These are phyloP conservation scores for Botryotinia narcissicola DNA, from an alignment of 2,329 filamentous ascomycete species.

Conservation along the genomic window DNA sequence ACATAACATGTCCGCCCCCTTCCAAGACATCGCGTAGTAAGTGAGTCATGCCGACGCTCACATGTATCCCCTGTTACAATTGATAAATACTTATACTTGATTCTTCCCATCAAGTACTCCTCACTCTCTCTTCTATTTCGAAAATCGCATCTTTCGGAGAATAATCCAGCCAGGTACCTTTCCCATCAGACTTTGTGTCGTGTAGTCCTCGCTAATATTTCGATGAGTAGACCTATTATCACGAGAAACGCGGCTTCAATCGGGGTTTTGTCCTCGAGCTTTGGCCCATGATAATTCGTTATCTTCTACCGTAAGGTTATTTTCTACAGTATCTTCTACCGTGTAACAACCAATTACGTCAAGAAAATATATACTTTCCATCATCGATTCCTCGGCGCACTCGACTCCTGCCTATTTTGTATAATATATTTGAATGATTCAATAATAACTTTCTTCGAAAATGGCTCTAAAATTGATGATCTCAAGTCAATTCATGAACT, in stretches of 20 bases:
- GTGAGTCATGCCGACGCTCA: neutral
- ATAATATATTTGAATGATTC: no score
- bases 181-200: no score
- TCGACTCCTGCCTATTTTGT: constrained; percentile 7
- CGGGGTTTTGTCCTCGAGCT: neutral
- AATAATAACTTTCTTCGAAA: neutral
- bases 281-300: neutral
- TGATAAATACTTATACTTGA: neutral
- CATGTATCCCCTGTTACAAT: neutral
- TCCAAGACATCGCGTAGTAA: neutral
- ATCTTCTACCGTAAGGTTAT: neutral
- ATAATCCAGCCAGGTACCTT: neutral
- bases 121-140: neutral
- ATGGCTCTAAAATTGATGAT: neutral
- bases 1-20: no score
- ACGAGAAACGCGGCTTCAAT: neutral
- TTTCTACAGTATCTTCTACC: no score
- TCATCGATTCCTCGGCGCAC: neutral
- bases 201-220: neutral
- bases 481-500: neutral
- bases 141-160: neutral
- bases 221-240: neutral
- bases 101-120: neutral
- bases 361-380: neutral
- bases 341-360: neutral